phyloP scores from a whole-genome alignment of 768 basidiomycete species.

The Clavulina sp. region DNA sequence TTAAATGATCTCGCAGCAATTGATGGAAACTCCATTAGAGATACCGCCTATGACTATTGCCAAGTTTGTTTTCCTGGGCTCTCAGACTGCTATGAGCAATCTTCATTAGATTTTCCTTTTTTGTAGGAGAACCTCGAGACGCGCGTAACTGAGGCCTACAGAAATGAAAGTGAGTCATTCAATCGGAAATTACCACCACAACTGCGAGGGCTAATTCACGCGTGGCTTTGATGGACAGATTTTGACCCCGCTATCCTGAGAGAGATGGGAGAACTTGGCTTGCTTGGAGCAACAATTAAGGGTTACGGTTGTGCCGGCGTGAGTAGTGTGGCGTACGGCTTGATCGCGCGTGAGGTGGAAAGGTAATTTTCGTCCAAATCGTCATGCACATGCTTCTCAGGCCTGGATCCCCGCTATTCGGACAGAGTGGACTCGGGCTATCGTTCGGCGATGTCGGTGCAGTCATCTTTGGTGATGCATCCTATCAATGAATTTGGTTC shows the following conservation, averaged over 20 bases:
- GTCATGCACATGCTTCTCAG: slow-evolving; percentile 6
- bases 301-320: slow-evolving; percentile 91
- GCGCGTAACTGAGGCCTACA: slow-evolving; percentile 75
- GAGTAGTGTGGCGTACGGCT: slow-evolving; percentile 81
- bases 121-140: slow-evolving; percentile 62
- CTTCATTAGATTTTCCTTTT: neutral
- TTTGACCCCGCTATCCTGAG: slow-evolving; percentile 61
- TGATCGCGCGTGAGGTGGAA: slow-evolving; percentile 88
- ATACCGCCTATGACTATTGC: slow-evolving; percentile 63
- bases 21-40: slow-evolving; percentile 27
- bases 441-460: slow-evolving; percentile 86
- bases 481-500: slow-evolving; percentile 80
- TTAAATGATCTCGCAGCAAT: neutral
- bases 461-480: slow-evolving; percentile 94
- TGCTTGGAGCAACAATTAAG: slow-evolving; percentile 81
- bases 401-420: neutral
- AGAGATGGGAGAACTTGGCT: slow-evolving; percentile 84
- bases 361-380: slow-evolving; percentile 28
- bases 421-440: slow-evolving; percentile 87
- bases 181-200: neutral
- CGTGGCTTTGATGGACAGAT: slow-evolving; percentile 25
- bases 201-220: too few species aligned
- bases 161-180: slow-evolving; percentile 52
- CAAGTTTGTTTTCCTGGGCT: slow-evolving; percentile 33
- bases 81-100: neutral